Conservation (phyloP, 2,329 filamentous ascomycete genomes). For the Fusarium nematophilum region DNA sequence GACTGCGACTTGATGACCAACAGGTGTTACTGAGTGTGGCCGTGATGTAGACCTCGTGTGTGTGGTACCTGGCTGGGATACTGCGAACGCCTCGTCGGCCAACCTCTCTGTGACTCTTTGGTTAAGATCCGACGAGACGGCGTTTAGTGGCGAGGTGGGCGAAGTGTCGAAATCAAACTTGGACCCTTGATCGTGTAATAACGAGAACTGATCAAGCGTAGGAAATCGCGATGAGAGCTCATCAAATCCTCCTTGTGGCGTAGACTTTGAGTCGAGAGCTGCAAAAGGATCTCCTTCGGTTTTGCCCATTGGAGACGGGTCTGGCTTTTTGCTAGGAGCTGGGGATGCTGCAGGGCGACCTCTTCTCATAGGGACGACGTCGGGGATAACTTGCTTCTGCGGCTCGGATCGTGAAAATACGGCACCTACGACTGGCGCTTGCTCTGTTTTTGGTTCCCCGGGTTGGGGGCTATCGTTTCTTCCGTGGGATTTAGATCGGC, state of each 20-base stretch:
- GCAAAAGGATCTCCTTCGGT: conserved; percentile 87
- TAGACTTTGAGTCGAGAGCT: conserved; percentile 76
- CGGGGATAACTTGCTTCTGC: conserved; percentile 79
- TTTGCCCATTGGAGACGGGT: conserved; percentile 73
- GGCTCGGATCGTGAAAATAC: conserved; percentile 82
- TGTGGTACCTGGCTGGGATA: conserved; percentile 46
- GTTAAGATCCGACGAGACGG: conserved; percentile 60
- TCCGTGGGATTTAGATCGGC: conserved; percentile 72
- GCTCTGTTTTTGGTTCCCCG: conserved; percentile 61
- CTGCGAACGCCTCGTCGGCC: conserved; percentile 85
- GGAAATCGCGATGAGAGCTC: conserved; percentile 90
- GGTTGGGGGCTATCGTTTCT: conserved; percentile 62
- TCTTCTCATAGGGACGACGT: conserved; percentile 93
- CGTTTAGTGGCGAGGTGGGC: conserved; percentile 60
- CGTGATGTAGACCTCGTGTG: conserved; percentile 38
- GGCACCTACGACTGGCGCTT: conserved; percentile 77
- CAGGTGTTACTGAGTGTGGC: conserved; percentile 48
- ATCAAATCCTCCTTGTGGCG: conserved; percentile 68
- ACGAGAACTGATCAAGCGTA: conserved; percentile 90
- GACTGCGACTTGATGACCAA: conserved; percentile 35
- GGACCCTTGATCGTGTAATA: conserved; percentile 84
- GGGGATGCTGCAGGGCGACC: conserved; percentile 69
- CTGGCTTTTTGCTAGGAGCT: conserved; percentile 53
- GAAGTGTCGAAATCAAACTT: conserved; percentile 87
- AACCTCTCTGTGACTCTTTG: conserved; percentile 79